Evolutionary conservation across 2,329 filamentous ascomycete genomes (phyloP).

Genomic region (Pseudocercospora macadamiae): DNA sequence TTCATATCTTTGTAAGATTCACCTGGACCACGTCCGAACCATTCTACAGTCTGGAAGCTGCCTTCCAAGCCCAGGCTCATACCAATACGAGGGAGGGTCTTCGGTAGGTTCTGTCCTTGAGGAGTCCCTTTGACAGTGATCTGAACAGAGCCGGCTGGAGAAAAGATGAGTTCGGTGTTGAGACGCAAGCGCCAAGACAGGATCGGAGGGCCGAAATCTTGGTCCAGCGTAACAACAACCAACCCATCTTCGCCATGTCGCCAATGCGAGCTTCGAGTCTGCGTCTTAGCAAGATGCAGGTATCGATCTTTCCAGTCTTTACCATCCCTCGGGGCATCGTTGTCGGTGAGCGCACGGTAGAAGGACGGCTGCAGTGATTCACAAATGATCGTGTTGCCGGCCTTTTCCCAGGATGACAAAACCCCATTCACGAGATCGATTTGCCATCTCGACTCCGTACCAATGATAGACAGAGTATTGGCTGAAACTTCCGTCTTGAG

Average conservation of each 20-base stretch:
- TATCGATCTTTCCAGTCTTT: conserved; percentile 57
- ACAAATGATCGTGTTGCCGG: conserved; percentile 24
- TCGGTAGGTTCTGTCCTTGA: conserved; percentile 52
- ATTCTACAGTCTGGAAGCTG: conserved; percentile 54
- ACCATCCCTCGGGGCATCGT: conserved; percentile 59
- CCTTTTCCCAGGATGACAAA: conserved; percentile 32
- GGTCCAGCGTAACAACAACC: conserved; percentile 23
- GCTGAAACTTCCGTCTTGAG: conserved; percentile 8
- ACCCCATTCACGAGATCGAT: conserved; percentile 27
- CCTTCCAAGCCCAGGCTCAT: conserved; percentile 58
- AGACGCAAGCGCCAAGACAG: conserved; percentile 59
- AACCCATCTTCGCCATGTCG: conserved; percentile 13
- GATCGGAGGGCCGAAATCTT: conserved; percentile 56
- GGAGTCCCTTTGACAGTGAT: conserved; percentile 46
- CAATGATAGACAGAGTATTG: conserved; percentile 13
- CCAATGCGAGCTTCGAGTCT: conserved; percentile 27
- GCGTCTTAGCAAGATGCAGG: conserved; percentile 24
- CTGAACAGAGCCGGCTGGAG: conserved; percentile 47
- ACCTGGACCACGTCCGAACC: conserved; percentile 67
- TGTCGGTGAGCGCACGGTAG: conserved; percentile 68
- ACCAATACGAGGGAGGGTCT: conserved; percentile 64
- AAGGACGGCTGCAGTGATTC: conserved; percentile 43
- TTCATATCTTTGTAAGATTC: conserved; percentile 71
- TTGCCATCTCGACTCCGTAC: conserved; percentile 21
- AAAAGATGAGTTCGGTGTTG: conserved; percentile 57